Percentiles rank a stretch among this genome's conserved stretches.
phyloP scores from a whole-genome alignment of 345 rosid genomes.

The Hibiscus trionum region DNA sequence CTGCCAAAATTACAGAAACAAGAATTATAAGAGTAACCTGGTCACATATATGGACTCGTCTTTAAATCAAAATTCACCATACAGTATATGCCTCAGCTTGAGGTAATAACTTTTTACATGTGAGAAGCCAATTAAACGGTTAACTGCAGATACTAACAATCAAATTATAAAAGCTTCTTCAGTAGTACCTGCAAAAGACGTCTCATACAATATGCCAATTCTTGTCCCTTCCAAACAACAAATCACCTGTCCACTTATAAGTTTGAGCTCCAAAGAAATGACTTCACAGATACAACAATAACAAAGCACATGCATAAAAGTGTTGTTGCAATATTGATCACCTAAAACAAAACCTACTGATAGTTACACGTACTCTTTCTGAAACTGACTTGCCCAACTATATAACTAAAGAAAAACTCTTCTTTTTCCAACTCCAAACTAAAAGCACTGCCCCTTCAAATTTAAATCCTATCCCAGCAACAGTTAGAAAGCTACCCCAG shows the following conservation, averaged over 20 bases:
- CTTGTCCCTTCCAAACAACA: constrained; percentile 86
- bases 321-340: background rate
- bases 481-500: background rate
- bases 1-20: constrained; percentile 29
- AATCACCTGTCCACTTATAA: constrained; percentile 49
- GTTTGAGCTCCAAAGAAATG: constrained; percentile 6
- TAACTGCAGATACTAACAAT: background rate
- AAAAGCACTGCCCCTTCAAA: background rate
- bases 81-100: background rate
- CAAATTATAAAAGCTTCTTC: constrained; percentile 5
- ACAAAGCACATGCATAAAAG: background rate
- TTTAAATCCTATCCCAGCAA: background rate
- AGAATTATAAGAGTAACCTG: background rate
- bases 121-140: background rate
- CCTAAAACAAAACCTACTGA: background rate
- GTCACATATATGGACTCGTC: background rate
- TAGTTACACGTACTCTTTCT: background rate
- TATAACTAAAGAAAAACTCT: background rate
- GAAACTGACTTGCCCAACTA: background rate
- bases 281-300: background rate
- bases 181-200: constrained; percentile 75
- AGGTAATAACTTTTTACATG: background rate
- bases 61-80: background rate
- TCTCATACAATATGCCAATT: constrained; percentile 89
- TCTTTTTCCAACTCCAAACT: background rate